Evolutionary conservation across 176 grass and related monocot species (phyloP), one percentile per base, ranked within the genome.

Genomic region (Aegilops speltoides): DNA sequence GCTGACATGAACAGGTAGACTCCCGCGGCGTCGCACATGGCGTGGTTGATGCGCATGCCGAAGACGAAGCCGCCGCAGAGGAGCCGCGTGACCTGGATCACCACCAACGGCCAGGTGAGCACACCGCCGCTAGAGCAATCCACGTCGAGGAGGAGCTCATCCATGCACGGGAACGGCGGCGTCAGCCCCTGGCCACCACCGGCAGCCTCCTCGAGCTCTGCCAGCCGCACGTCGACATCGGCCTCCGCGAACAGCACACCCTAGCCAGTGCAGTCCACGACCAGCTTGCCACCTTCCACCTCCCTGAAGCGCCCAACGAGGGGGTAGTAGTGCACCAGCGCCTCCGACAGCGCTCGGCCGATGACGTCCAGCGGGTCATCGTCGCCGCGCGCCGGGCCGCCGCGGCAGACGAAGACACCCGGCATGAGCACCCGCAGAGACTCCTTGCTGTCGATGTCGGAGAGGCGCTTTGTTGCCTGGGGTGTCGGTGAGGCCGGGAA

Each of bases 381-480:
- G 70, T 71, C 10, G 68, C 14, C 34, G 7, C 8, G 5, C 22
- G 17, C 80, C 14, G 3, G 8, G 2, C 64, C 8, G 13, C 57
- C 76, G 22, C 74, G 90, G 87, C 86, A 90, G 34, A 92, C 54
- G 64, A 85, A 20, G 40, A 86, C 4, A 68, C 68, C 40, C 0
- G 43, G 23, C 4, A 78, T 66, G 0, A 81, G 77, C 5, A 14
- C 2, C 1, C 79, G 78, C 10, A 95, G 73, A 2, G 34, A 25
- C 1, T 63, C 88, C 59, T 95, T 79, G 88, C 86, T 86, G 68
- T 95, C 93, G 64, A 92, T 81, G 79, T 95, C 93, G 19, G 90
- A 92, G 0, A 95, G 74, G 12, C 64, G 88, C 36, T 92, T 95
- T 10, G 78, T 76, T 63, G 88, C 85, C 1, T 7, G 63, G 0